A percentile compares a stretch with the other conserved stretches of the same genome.
Conservation (phyloP, 371 early-diverging fungal species). For the Dinochytrium kinnereticum region DNA sequence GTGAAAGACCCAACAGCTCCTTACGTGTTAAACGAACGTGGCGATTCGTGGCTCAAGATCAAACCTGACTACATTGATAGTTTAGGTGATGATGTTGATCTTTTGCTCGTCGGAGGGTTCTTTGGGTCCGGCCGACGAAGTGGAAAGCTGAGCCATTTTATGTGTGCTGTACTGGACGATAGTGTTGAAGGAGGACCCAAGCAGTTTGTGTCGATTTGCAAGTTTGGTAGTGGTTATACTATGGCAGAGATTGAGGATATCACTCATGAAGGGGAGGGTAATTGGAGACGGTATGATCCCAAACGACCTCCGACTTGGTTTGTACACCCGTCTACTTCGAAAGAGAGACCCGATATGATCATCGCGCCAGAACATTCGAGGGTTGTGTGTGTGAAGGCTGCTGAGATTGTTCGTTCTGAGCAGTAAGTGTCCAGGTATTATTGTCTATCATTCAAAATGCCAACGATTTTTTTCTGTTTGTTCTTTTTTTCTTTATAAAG, state of each 20-base stretch:
- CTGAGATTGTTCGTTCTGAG: conserved; percentile 64
- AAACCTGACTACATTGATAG: conserved; percentile 78
- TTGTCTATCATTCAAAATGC: background rate
- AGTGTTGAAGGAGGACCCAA: conserved; percentile 29
- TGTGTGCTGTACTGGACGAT: conserved; percentile 73
- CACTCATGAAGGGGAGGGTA: conserved; percentile 41
- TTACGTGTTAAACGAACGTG: conserved; percentile 64
- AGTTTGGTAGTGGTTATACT: conserved; percentile 73
- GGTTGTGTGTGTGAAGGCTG: conserved; percentile 72
- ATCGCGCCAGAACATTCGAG: conserved; percentile 57
- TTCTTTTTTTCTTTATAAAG: background rate
- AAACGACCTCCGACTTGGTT: conserved; percentile 63
- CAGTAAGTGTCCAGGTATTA: conserved; percentile 13
- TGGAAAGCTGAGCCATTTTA: conserved; percentile 64
- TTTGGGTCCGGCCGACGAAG: conserved; percentile 69
- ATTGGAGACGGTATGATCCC: conserved; percentile 55
- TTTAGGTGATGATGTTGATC: conserved; percentile 71
- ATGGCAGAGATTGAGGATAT: conserved; percentile 56
- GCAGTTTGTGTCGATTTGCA: conserved; percentile 63
- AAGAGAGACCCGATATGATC: conserved; percentile 71
- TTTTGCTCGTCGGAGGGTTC: conserved; percentile 70
- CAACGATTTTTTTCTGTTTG: background rate
- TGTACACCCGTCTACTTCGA: conserved; percentile 53
- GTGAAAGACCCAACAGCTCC: conserved; percentile 67
- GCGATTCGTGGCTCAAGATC: conserved; percentile 73